Percentiles rank a stretch among this genome's conserved stretches.
Evolutionary conservation across 257 asterid genomes (phyloP).

Genomic region (Gardenia jasminoides): DNA sequence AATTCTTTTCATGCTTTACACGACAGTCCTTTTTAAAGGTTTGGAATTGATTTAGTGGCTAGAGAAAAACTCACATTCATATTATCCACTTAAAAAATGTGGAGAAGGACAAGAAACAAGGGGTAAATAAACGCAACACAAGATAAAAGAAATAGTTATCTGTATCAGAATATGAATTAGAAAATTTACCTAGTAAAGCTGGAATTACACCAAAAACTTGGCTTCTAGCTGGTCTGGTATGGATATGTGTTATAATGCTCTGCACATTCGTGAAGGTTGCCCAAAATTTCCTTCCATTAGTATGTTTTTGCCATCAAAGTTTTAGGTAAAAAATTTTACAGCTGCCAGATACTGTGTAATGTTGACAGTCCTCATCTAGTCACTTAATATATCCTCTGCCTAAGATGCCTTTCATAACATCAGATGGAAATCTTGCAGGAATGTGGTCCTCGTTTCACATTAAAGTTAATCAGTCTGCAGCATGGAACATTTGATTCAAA

Average conservation of each 20-base stretch:
- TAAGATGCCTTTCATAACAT: neutral
- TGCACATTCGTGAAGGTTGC: neutral
- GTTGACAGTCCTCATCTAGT: neutral
- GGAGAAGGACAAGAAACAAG: neutral
- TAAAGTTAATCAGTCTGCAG: conserved; percentile 82
- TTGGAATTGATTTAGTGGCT: neutral
- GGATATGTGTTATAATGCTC: neutral
- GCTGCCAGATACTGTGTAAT: neutral
- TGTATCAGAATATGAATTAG: neutral
- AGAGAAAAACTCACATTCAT: neutral
- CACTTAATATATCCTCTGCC: neutral
- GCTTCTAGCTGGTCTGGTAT: neutral
- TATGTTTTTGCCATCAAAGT: neutral
- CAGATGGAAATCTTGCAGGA: conserved; percentile 46
- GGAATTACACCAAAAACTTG: neutral
- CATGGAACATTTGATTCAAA: conserved; percentile 89
- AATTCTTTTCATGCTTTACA: neutral
- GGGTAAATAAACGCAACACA: neutral
- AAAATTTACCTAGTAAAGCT: neutral
- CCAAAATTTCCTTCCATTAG: neutral
- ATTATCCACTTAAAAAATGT: no score
- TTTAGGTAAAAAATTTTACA: neutral
- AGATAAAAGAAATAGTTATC: neutral
- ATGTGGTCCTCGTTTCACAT: conserved; percentile 90
- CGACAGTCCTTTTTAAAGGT: neutral